phyloP scores from a whole-genome alignment of 768 basidiomycete genomes.

The Boletus edulis region DNA sequence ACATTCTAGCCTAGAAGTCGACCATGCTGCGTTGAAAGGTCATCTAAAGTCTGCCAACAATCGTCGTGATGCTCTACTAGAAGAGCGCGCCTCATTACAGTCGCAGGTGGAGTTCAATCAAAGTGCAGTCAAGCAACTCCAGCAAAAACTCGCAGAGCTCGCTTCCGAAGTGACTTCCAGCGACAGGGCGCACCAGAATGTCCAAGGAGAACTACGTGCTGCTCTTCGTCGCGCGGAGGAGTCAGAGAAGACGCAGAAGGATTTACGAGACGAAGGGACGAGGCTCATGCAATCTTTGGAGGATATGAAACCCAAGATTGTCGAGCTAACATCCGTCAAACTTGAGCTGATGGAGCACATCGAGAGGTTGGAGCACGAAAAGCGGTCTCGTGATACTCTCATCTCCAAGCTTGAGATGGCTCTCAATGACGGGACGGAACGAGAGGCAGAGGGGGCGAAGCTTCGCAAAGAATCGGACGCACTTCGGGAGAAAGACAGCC shows the following conservation, averaged over 20 bases:
- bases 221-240: conserved; percentile 70
- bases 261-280: conserved; percentile 76
- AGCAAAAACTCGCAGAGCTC: conserved; percentile 57
- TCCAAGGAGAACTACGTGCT: conserved; percentile 63
- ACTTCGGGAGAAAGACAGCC: conserved; percentile 52
- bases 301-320: conserved; percentile 83
- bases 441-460: conserved; percentile 45
- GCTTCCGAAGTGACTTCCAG: conserved; percentile 51
- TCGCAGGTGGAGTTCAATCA: conserved; percentile 46
- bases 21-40: conserved; percentile 37
- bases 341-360: conserved; percentile 66
- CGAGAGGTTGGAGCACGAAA: conserved; percentile 49
- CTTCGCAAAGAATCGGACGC: conserved; percentile 44
- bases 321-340: conserved; percentile 73
- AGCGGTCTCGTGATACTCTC: conserved; percentile 53
- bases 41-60: conserved; percentile 44
- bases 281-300: conserved; percentile 76
- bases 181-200: conserved; percentile 54
- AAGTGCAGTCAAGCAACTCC: conserved; percentile 47
- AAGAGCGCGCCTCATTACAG: conserved; percentile 51
- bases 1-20: conserved; percentile 45
- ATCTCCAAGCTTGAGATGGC: conserved; percentile 62
- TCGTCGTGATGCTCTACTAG: conserved; percentile 45
- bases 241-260: conserved; percentile 68
- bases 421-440: conserved; percentile 52